Conservation (phyloP, 805 yeast genomes). For the Candida hispaniensis region DNA sequence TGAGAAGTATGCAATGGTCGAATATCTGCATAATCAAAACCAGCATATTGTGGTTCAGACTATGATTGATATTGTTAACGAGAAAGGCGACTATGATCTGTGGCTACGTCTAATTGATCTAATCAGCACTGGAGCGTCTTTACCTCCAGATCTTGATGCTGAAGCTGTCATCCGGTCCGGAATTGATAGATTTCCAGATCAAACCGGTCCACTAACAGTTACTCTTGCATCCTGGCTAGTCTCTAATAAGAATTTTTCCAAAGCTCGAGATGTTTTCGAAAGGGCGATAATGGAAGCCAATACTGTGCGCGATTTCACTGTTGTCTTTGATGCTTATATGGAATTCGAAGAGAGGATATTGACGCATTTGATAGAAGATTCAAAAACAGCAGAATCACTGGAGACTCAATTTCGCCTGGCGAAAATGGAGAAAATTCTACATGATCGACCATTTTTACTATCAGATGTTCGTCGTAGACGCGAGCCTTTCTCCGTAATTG, state of each 20-base stretch:
- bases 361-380: conserved; percentile 26
- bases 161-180: conserved; percentile 32
- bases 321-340: conserved; percentile 50
- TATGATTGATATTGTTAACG: conserved; percentile 30
- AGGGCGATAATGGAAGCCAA: conserved; percentile 37
- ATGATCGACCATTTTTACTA: conserved; percentile 44
- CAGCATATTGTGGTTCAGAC: conserved; percentile 28
- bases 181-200: conserved; percentile 45
- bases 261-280: conserved; percentile 38
- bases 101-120: conserved; percentile 39
- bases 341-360: conserved; percentile 48
- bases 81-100: conserved; percentile 38
- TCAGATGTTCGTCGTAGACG: conserved; percentile 60
- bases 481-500: conserved; percentile 47
- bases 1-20: conserved; percentile 25
- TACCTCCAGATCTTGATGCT: conserved; percentile 18
- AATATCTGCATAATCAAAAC: conserved; percentile 16
- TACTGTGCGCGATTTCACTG: conserved; percentile 51
- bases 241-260: conserved; percentile 29
- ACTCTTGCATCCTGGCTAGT: conserved; percentile 41
- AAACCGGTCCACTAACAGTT: conserved; percentile 39
- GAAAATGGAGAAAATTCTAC: conserved; percentile 44
- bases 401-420: conserved; percentile 35
- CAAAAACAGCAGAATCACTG: no score
- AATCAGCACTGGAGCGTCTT: conserved; percentile 25